These are phyloP conservation scores for Kwoniella dejecticola DNA, from an alignment of 768 basidiomycete genomes.

Conservation along the genomic window DNA sequence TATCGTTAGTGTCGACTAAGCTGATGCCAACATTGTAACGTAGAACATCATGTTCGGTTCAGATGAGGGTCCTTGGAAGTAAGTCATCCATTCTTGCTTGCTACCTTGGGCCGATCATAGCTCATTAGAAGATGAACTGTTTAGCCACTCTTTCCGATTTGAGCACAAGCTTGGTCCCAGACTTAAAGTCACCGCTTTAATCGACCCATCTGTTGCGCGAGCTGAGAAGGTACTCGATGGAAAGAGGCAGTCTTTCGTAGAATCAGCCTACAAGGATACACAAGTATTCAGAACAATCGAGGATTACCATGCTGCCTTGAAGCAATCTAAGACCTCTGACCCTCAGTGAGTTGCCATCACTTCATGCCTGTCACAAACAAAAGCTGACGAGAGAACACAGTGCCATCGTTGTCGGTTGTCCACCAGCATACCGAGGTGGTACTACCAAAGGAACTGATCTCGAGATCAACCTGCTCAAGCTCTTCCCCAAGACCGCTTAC, in stretches of 20 bases:
- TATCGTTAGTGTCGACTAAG: not conserved
- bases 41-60: conserved; percentile 94
- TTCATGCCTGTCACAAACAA: not conserved
- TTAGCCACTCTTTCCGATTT: conserved; percentile 59
- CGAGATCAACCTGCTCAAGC: conserved; percentile 80
- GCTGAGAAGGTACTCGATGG: conserved; percentile 75
- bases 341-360: conserved; percentile 58
- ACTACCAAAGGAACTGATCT: conserved; percentile 74
- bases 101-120: not conserved
- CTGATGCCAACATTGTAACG: conserved; percentile 10
- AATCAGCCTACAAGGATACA: conserved; percentile 88
- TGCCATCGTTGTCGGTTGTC: conserved; percentile 84
- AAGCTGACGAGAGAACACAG: conserved; percentile 52
- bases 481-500: conserved; percentile 83
- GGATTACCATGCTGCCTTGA: conserved; percentile 72
- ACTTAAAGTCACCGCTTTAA: conserved; percentile 90
- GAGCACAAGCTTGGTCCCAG: conserved; percentile 86
- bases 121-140: conserved; percentile 19
- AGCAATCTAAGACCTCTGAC: conserved; percentile 60
- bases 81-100: conserved; percentile 11
- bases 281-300: conserved; percentile 78
- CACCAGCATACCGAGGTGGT: conserved; percentile 90
- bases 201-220: conserved; percentile 85
- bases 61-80: conserved; percentile 57
- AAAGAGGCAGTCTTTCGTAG: conserved; percentile 90